A percentile compares a stretch with the other conserved stretches of the same genome.
Evolutionary conservation across 75 land plant species (phyloP).

Genomic region (Azolla pinnata): DNA sequence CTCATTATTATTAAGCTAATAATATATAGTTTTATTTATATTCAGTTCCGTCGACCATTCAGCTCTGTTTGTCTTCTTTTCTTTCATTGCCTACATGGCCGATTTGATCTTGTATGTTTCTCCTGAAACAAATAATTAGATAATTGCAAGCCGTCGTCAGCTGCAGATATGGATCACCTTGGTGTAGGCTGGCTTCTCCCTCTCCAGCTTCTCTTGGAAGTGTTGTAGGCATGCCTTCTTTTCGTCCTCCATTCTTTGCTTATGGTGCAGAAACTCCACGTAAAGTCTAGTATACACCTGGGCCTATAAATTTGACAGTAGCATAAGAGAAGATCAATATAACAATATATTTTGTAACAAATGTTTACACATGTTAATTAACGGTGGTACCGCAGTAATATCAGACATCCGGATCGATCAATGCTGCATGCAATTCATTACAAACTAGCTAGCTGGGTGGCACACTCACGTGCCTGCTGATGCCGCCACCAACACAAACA

Average conservation of each 20-base stretch:
- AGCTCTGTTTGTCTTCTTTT: too few relatives aligned
- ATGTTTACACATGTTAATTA: not conserved
- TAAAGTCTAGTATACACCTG: not conserved
- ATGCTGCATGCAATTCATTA: not conserved
- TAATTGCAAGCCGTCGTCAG: too few relatives aligned
- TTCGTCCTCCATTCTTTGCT: not conserved
- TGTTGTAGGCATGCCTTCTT: not conserved
- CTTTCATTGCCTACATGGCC: too few relatives aligned
- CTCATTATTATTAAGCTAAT: too few relatives aligned
- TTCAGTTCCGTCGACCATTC: too few relatives aligned
- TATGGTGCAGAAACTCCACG: not conserved
- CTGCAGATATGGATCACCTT: not conserved
- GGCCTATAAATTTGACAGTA: not conserved
- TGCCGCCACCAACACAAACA: too few relatives aligned
- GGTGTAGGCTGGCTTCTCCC: not conserved
- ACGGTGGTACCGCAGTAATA: too few relatives aligned
- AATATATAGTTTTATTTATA: too few relatives aligned
- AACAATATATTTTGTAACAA: not conserved
- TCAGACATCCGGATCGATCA: not conserved
- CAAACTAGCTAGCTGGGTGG: not conserved
- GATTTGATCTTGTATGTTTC: too few relatives aligned
- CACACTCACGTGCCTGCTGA: too few relatives aligned
- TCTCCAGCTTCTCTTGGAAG: not conserved
- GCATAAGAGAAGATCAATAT: not conserved
- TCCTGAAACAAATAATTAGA: too few relatives aligned